A percentile compares a stretch with the other conserved stretches of the same genome.
Conservation (phyloP, 768 basidiomycete genomes). For the Trametes punicea region DNA sequence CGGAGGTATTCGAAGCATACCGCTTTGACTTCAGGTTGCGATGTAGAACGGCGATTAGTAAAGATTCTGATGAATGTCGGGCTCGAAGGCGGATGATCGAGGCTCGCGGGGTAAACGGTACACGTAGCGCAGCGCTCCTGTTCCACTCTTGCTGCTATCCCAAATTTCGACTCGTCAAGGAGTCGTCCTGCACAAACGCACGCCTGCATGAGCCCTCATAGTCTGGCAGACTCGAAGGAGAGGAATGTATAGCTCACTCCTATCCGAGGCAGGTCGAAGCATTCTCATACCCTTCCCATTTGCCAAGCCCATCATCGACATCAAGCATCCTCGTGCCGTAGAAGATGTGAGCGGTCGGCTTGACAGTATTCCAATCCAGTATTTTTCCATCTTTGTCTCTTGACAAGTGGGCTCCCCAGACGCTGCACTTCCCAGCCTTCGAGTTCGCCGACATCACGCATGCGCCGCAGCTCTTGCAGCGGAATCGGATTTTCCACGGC, state of each 20-base stretch:
- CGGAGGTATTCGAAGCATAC: no score
- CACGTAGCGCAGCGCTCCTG: no score
- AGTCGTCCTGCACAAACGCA: no score
- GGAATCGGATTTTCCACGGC: constrained; percentile 57
- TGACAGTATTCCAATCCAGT: constrained; percentile 49
- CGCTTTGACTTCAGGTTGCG: no score
- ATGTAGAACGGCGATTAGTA: no score
- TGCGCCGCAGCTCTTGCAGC: constrained; percentile 61
- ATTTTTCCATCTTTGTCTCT: constrained; percentile 50
- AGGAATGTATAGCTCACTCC: background rate
- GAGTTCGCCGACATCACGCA: constrained; percentile 52
- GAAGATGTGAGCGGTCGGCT: constrained; percentile 65
- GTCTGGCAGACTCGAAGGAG: no score
- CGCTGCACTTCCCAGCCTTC: constrained; percentile 45
- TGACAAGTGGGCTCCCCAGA: constrained; percentile 57
- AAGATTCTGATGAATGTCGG: background rate
- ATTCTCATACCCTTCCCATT: constrained; percentile 65
- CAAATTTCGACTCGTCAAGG: no score
- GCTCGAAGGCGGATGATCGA: background rate
- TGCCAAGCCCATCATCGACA: constrained; percentile 51
- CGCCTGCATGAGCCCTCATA: no score
- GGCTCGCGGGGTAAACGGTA: no score
- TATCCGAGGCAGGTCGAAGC: constrained; percentile 37
- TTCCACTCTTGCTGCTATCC: no score
- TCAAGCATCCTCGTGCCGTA: constrained; percentile 61